These are phyloP conservation scores for Akanthomyces lecanii DNA, from an alignment of 2,329 filamentous ascomycete genomes.

Conservation along the genomic window DNA sequence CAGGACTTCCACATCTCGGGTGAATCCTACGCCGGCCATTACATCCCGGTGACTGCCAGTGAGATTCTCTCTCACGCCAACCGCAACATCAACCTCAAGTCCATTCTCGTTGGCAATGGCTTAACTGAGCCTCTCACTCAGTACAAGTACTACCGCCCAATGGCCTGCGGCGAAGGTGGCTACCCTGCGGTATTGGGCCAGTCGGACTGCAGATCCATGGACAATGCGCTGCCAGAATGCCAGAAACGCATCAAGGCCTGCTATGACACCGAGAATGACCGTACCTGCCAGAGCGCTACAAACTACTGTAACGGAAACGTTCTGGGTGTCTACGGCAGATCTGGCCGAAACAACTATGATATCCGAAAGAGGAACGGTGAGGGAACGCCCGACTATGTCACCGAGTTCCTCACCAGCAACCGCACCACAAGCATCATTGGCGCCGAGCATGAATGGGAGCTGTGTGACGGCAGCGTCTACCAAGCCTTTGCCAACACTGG, in stretches of 20 bases:
- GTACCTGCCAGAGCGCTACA: slow-evolving; percentile 87
- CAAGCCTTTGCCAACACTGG: slow-evolving; percentile 95
- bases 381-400: slow-evolving; percentile 76
- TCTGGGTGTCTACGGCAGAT: slow-evolving; percentile 88
- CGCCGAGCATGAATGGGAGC: slow-evolving; percentile 89
- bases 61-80: slow-evolving; percentile 94
- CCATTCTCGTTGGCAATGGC: slow-evolving; percentile 91
- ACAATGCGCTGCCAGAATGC: slow-evolving; percentile 86
- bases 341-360: slow-evolving; percentile 91
- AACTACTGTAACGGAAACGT: slow-evolving; percentile 99
- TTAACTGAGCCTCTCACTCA: slow-evolving; percentile 91
- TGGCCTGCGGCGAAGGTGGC: slow-evolving; percentile 95
- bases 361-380: slow-evolving; percentile 89
- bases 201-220: slow-evolving; percentile 79
- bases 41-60: slow-evolving; percentile 86
- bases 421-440: slow-evolving; percentile 84
- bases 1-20: slow-evolving; percentile 98
- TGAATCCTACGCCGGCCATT: slow-evolving; percentile 93
- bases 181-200: slow-evolving; percentile 81
- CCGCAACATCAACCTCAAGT: slow-evolving; percentile 97
- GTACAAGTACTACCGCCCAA: slow-evolving; percentile 93
- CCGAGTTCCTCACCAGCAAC: slow-evolving; percentile 77
- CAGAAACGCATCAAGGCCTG: slow-evolving; percentile 82
- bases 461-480: slow-evolving; percentile 98
- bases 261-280: slow-evolving; percentile 86